Evolutionary conservation across 176 grass and related monocot genomes (phyloP), one percentile per base, ranked within the genome.

Genomic region (Musa acuminata): DNA sequence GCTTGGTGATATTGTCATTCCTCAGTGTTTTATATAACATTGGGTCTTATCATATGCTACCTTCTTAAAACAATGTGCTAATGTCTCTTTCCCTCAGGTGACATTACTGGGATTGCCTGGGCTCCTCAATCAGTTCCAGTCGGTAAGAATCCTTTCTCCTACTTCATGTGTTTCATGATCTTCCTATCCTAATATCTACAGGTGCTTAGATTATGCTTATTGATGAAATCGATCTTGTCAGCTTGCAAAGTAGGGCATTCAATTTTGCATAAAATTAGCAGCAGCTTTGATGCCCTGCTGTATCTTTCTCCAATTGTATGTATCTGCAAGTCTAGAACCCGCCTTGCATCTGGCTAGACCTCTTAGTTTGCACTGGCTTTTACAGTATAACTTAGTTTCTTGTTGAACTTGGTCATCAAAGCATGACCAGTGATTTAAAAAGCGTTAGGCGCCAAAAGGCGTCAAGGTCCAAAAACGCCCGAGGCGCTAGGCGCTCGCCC

Each of bases 31-130:
- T 50, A 49, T 70, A 1, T 19, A 17, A 14, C 13, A 19, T 67
- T 35, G 3, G 19, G 26, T 35, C 13, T 50, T 27, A 54, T 52
- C 5, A 26, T 73, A 2, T 73, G 51, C 22, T 55, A 49, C 20
- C 11, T 29, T 73, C 17, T 50, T 72, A 52, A 55, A 67, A 67
- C 27, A 29, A 13, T 13, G 9, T 9, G 1, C 69, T 77, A 24
- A 69, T 57, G 8, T 19, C 21, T 78, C 9, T 20, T 13, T 72
- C 0, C 58, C 72, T 72, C 82, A 98, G 95, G 90, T 91, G 78
- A 87, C 83, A 94, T 99, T 78, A 82, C 84, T 74, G 75, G 90
- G 48, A 89, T 99, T 84, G 84, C 84, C 76, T 99, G 90, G 90
- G 75, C 84, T 82, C 84, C 84, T 71, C 78, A 27, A 4, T 76